Base-by-base conservation (phyloP, 345 rosid genomes). In the Passiflora organensis region DNA sequence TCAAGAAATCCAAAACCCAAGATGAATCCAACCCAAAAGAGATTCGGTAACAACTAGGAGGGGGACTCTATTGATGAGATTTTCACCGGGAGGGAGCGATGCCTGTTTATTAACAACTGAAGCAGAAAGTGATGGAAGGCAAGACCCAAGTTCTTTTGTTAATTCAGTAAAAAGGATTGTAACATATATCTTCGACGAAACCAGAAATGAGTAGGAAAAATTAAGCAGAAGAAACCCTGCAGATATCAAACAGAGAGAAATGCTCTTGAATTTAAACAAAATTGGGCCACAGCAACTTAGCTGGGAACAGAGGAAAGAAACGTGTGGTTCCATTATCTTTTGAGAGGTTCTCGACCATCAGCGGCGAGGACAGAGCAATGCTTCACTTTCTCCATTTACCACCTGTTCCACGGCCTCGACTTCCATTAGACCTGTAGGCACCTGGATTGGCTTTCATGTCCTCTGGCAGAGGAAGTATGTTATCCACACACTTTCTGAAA, bases 401-500 rank as follows among this genome's bases (percentile, higher is more conserved):
- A 22, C 81, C 77, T 53, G 74, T 58, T 61, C 86, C 80, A 41
- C 47, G 28, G 32, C 90, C 74, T 13, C 63, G 58, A 10, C 88
- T 71, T 0, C 88, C 78, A 38, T 78, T 71, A 1, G 53, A 66
- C 60, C 55, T 75, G 57, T 78, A 76, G 39, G 42, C 77, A 32
- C 70, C 73, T 6, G 64, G 58, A 44, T 78, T 82, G 51, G 43
- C 32, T 73, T 82, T 80, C 95, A 94, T 79, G 64, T 87, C 80
- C 57, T 87, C 97, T 15, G 97, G 99, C 63, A 93, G 60, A 1
- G 97, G 88, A 55, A 89, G 81, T 50, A 89, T 83, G 13, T 83
- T 76, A 67, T 93, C 89, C 55, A 93, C 95, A 61, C 97, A 93
- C 78, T 93, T 89, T 80, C 91, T 83, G 73, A 84, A 93, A 85